Evolutionary conservation across 371 early-diverging fungal species (phyloP), one percentile per base, ranked within the genome.

Genomic region (Mucor mucedo): DNA sequence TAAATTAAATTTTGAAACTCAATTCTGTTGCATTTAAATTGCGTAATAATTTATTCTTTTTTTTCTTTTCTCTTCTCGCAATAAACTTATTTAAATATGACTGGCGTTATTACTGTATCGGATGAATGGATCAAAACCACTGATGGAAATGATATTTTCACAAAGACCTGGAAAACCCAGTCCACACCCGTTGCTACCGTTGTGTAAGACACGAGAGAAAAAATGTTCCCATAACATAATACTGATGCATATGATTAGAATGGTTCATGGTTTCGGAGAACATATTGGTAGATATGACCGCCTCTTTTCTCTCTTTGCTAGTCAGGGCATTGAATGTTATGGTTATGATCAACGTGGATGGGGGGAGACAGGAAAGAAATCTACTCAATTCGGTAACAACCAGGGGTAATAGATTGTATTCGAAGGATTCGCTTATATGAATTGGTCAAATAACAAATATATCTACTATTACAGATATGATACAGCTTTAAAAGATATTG

Each of bases 201-300:
- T 33, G 62, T 80, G 80, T 80, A 76, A 58, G 64, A 5, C 28
- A 7, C 11, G 21, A 40, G 21, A 21, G 1, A 21, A 21, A 48
- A 32, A 38, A 14, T 42, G 16, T 5, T 13, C 6, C 33, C 30
- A 5, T 10, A n/a, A 13, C 9, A 28, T 10, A n/a, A 44, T 13
- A 39, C 33, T 30, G n/a, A 13, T 69, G 68, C n/a, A 44, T 70
- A 11, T 35, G 2, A 70, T 35, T 54, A 84, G 87, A 30, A 72
- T 89, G 67, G 63, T 89, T 57, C 90, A 90, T 61, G 90, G 90
- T 44, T 83, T 89, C 55, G 89, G 87, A 44, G 90, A 90, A 55
- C 87, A 90, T 59, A 65, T 78, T 64, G 75, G 61, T n/a, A 83
- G 90, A 63, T 89, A 88, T 55, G 66, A 87, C 44, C 72, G 78